Evolutionary conservation across 306 rosid genomes (phyloP).

Genomic region (Begonia peltatifolia): DNA sequence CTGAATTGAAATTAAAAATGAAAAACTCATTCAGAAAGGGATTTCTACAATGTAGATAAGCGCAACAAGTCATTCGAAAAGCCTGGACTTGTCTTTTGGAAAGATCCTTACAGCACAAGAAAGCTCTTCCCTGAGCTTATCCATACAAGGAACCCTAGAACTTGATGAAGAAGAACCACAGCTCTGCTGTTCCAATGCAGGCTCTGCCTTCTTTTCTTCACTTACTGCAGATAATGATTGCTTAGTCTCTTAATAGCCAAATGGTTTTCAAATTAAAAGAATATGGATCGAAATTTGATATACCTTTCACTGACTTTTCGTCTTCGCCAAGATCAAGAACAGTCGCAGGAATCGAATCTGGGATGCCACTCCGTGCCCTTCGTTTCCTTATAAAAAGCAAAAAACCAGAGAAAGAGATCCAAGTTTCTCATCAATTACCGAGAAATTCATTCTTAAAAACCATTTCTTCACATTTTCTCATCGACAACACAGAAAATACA

Average conservation of each 20-base stretch:
- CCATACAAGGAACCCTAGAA: slow-evolving; percentile 55
- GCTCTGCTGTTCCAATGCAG: slow-evolving; percentile 16
- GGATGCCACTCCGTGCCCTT: slow-evolving; percentile 36
- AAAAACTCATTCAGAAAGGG: too few relatives aligned
- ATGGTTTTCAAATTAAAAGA: neutral
- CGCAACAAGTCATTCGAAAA: neutral
- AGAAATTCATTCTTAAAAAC: neutral
- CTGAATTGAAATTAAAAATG: neutral
- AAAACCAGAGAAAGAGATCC: neutral
- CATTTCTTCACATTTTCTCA: neutral
- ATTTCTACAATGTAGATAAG: too few relatives aligned
- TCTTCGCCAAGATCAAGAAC: slow-evolving; percentile 62
- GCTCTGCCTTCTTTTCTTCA: slow-evolving; percentile 30
- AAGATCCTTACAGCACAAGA: slow-evolving; percentile 73
- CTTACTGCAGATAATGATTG: slow-evolving; percentile 8
- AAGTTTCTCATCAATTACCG: neutral
- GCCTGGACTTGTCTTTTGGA: neutral
- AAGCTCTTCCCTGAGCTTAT: slow-evolving; percentile 86
- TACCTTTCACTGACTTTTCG: slow-evolving; percentile 43
- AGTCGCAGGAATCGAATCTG: slow-evolving; percentile 26
- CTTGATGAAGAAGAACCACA: slow-evolving; percentile 21
- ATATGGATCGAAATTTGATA: neutral
- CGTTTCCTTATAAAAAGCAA: slow-evolving; percentile 42
- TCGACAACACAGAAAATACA: neutral
- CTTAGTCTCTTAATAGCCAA: slow-evolving; percentile 8